Evolutionary conservation across 495 filamentous ascomycete species (phyloP).

Genomic region (Aspergillus saccharolyticus): DNA sequence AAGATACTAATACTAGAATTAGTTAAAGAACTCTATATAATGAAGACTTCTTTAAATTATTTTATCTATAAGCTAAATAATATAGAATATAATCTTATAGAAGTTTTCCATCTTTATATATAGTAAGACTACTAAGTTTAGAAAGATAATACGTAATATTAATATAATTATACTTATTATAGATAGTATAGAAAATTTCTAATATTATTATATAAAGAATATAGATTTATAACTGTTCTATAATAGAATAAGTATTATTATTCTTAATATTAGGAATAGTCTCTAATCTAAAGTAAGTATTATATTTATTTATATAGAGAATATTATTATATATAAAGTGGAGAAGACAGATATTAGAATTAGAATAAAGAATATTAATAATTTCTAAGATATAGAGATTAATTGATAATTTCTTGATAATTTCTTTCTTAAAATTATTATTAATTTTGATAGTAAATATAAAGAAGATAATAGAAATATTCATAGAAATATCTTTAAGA

Average conservation of each 20-base stretch:
- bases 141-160: not conserved
- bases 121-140: not conserved
- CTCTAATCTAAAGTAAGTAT: not conserved
- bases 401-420: not conserved
- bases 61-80: not conserved
- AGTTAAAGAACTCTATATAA: not conserved
- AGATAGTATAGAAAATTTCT: not conserved
- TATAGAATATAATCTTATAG: not conserved
- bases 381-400: not conserved
- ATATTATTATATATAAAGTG: not conserved
- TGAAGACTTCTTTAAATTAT: not conserved
- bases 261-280: not conserved
- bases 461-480: not conserved
- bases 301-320: not conserved
- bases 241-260: not conserved
- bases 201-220: not conserved
- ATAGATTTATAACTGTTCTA: not conserved
- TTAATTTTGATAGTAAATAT: not conserved
- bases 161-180: not conserved
- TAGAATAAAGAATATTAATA: constrained; percentile 1
- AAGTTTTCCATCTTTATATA: not conserved
- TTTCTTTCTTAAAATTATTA: not conserved
- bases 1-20: not conserved
- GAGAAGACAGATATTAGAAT: not conserved
- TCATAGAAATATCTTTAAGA: not conserved